Evolutionary conservation across 2,329 filamentous ascomycete species (phyloP).

Genomic region (Ramularia endophylla): DNA sequence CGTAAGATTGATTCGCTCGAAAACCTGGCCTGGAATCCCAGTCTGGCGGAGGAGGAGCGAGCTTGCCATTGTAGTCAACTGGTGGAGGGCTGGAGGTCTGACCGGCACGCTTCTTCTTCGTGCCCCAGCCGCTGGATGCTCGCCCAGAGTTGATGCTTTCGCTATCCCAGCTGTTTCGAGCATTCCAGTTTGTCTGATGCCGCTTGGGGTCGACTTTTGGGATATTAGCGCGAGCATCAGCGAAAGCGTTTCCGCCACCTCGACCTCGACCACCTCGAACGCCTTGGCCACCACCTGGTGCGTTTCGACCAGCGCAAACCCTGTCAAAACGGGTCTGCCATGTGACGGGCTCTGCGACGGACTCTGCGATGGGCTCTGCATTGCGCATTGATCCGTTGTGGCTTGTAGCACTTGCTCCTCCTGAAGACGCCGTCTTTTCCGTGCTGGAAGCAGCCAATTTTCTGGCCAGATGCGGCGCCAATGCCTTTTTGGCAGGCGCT

Average conservation of each 20-base stretch:
- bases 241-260: background rate
- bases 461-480: conserved; percentile 1
- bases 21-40: conserved; percentile 37
- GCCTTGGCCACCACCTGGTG: too few species aligned
- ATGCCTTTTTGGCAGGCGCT: conserved; percentile 2
- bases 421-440: too few species aligned
- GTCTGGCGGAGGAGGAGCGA: conserved; percentile 41
- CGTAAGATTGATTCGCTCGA: conserved; percentile 17
- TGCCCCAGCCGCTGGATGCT: conserved; percentile 15
- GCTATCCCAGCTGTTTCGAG: conserved; percentile 7
- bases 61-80: conserved; percentile 41
- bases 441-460: background rate
- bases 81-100: conserved; percentile 10
- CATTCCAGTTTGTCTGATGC: conserved; percentile 15
- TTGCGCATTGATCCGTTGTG: too few species aligned
- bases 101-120: conserved; percentile 9
- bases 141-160: conserved; percentile 11
- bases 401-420: too few species aligned
- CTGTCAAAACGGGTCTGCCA: too few species aligned
- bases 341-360: too few species aligned
- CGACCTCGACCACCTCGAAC: conserved; percentile 1
- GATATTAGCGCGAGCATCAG: conserved; percentile 14
- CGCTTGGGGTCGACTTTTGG: conserved; percentile 16
- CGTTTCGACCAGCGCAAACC: too few species aligned
- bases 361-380: too few species aligned